These are phyloP conservation scores for Castanea crenata DNA, from an alignment of 306 rosid species.

Conservation along the genomic window DNA sequence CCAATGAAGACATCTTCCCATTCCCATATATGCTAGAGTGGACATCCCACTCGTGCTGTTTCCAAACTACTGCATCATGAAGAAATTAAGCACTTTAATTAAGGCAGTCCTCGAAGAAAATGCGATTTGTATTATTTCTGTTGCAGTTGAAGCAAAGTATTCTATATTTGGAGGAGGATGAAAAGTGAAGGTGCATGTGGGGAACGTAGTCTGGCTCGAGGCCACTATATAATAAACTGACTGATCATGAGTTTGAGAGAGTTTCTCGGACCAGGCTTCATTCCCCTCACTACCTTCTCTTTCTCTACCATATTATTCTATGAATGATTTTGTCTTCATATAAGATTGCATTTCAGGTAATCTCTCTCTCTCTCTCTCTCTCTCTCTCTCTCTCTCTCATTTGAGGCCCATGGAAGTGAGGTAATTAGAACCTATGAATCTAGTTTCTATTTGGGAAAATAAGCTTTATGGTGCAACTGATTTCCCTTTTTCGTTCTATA, in stretches of 20 bases:
- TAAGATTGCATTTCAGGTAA: neutral
- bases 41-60: neutral
- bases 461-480: too few relatives aligned
- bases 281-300: slow-evolving; percentile 48
- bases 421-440: too few relatives aligned
- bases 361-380: neutral
- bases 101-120: neutral
- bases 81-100: neutral
- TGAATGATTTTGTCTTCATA: neutral
- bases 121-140: neutral
- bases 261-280: slow-evolving; percentile 62
- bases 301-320: neutral
- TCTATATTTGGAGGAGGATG: slow-evolving; percentile 4
- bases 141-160: neutral
- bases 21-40: neutral
- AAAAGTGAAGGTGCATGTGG: slow-evolving; percentile 41
- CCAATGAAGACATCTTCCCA: slow-evolving; percentile 14
- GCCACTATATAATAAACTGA: neutral
- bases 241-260: neutral
- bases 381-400: neutral
- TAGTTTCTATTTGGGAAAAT: too few relatives aligned
- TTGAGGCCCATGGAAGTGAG: too few relatives aligned
- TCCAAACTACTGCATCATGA: slow-evolving; percentile 2
- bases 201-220: slow-evolving; percentile 43
- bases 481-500: too few relatives aligned